phyloP scores from a whole-genome alignment of 202 grass and related monocot species.

The Bolboschoenoplectus hybrid region DNA sequence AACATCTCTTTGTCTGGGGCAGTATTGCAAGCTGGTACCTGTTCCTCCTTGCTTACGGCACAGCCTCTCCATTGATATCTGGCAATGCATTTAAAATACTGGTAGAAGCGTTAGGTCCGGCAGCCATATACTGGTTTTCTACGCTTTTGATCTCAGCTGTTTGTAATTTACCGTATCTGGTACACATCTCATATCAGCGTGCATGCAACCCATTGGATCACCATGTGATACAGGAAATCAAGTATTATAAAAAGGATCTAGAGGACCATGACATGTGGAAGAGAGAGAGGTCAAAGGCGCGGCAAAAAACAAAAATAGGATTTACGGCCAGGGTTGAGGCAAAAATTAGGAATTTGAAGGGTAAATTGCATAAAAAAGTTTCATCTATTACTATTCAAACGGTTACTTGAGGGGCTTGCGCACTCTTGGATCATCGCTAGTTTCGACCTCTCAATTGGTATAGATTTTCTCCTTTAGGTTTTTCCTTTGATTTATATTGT shows the following conservation, averaged over 20 bases:
- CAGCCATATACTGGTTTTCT: conserved; percentile 77
- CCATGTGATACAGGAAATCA: conserved; percentile 98
- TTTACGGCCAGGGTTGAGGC: conserved; percentile 93
- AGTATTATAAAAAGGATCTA: conserved; percentile 77
- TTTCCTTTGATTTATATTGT: neutral
- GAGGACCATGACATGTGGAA: conserved; percentile 94
- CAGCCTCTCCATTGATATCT: conserved; percentile 54
- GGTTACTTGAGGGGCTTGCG: conserved; percentile 45
- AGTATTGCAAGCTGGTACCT: conserved; percentile 92
- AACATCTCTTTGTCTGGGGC: conserved; percentile 92
- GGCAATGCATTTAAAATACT: conserved; percentile 70
- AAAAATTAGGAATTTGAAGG: conserved; percentile 77
- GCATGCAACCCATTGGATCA: conserved; percentile 87
- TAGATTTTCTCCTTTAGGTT: conserved; percentile 27
- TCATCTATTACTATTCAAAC: conserved; percentile 60
- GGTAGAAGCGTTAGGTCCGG: conserved; percentile 76
- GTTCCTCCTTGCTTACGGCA: conserved; percentile 75
- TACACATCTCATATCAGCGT: conserved; percentile 94
- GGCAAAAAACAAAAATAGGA: conserved; percentile 89
- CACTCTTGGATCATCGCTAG: conserved; percentile 44
- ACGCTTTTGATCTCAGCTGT: conserved; percentile 72
- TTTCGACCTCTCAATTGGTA: conserved; percentile 51
- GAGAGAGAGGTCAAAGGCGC: conserved; percentile 77
- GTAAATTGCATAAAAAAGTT: conserved; percentile 77
- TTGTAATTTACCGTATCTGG: conserved; percentile 89